Conservation (phyloP, 768 basidiomycete species). For the Nidularia pulvinata region DNA sequence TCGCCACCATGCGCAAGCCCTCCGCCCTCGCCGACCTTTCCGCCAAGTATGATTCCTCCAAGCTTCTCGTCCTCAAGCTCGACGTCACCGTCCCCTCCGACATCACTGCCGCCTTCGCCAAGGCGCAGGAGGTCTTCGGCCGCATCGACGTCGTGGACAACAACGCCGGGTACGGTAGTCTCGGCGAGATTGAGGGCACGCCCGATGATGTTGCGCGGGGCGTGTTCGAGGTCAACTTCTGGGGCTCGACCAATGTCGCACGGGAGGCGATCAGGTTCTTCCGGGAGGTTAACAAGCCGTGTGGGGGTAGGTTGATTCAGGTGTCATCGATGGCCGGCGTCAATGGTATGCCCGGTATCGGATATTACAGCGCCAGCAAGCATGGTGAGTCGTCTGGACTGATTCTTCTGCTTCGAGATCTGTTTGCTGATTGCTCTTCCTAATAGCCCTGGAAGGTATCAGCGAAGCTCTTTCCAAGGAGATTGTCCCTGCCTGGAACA, state of each 20-base stretch:
- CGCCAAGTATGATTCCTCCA: background rate
- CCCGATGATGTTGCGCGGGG: background rate
- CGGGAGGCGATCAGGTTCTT: background rate
- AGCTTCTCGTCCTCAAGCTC: background rate
- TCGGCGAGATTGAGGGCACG: background rate
- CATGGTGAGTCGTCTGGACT: background rate
- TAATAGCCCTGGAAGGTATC: background rate
- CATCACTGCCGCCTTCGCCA: background rate
- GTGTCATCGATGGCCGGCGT: background rate
- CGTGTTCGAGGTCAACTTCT: background rate
- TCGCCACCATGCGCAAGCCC: background rate
- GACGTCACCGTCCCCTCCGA: background rate
- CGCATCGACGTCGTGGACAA: background rate
- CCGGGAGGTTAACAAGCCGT: background rate
- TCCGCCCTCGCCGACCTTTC: background rate
- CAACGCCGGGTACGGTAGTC: background rate
- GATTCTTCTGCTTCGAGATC: background rate
- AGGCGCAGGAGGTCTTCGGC: background rate
- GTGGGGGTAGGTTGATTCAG: background rate
- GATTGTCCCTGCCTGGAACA: background rate
- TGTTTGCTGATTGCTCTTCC: too few relatives aligned
- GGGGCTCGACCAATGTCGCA: background rate
- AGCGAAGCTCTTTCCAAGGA: background rate
- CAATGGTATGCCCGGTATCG: background rate
- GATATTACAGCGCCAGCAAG: background rate